Evolutionary conservation across 306 rosid species (phyloP).

Genomic region (Rosa chinensis): DNA sequence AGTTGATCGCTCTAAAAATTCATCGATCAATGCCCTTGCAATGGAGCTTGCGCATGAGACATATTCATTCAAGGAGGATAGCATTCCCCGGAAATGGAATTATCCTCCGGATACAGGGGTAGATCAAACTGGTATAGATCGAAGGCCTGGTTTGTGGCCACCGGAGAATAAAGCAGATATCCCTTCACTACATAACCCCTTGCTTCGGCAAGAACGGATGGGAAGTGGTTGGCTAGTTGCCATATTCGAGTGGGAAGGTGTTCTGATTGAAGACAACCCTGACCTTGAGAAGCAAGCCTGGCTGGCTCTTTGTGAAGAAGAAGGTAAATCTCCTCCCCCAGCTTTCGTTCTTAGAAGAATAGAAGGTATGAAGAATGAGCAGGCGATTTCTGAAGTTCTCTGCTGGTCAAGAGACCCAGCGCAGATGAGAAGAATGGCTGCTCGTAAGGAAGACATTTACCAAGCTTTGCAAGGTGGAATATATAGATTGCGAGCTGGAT

Average conservation of each 20-base stretch:
- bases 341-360: conserved; percentile 72
- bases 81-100: conserved; percentile 54
- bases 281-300: conserved; percentile 87
- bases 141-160: conserved; percentile 78
- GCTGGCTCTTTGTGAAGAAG: conserved; percentile 80
- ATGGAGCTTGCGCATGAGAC: conserved; percentile 80
- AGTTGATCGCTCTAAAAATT: conserved; percentile 24
- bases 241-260: conserved; percentile 98
- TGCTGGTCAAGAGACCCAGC: conserved; percentile 94
- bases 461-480: conserved; percentile 89
- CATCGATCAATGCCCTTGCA: conserved; percentile 61
- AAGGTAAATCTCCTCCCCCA: conserved; percentile 80
- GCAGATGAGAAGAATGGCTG: conserved; percentile 72
- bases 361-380: conserved; percentile 97
- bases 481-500: conserved; percentile 68
- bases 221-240: conserved; percentile 97
- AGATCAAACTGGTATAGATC: conserved; percentile 55
- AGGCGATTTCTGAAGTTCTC: conserved; percentile 87
- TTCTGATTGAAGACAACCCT: conserved; percentile 74
- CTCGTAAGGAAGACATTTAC: conserved; percentile 76
- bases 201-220: conserved; percentile 94
- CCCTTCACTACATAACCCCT: conserved; percentile 73
- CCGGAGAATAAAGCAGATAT: conserved; percentile 83
- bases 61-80: conserved; percentile 66
- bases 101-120: conserved; percentile 50